A percentile compares a stretch with the other conserved stretches of the same genome.
These are phyloP conservation scores for Irineochytrium annulatum DNA, from an alignment of 192 early-diverging fungal species.

Conservation along the genomic window DNA sequence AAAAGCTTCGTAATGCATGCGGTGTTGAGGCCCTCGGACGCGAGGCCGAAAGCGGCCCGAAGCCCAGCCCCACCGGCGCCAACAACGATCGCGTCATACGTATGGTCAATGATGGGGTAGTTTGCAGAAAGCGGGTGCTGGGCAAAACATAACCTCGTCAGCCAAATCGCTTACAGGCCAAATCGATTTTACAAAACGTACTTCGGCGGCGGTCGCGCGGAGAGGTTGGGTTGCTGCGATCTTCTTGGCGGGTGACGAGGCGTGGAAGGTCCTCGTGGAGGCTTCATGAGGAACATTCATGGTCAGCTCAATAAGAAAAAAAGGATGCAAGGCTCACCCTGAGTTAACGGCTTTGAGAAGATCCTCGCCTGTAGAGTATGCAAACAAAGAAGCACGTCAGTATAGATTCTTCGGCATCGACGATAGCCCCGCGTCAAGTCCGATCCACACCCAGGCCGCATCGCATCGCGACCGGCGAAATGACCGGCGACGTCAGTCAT, in stretches of 20 bases:
- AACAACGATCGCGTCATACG: slow-evolving; percentile 97
- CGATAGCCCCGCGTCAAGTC: too few species aligned
- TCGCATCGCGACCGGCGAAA: too few species aligned
- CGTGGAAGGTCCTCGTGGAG: slow-evolving; percentile 57
- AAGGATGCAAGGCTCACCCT: too few species aligned
- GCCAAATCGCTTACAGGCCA: background rate
- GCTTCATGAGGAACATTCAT: too few species aligned
- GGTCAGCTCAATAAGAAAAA: too few species aligned
- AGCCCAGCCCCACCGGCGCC: slow-evolving; percentile 98
- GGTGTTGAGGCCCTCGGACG: slow-evolving; percentile 81
- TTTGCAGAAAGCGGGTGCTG: slow-evolving; percentile 52
- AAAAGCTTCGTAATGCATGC: slow-evolving; percentile 98
- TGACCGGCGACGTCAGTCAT: too few species aligned
- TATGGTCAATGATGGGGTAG: slow-evolving; percentile 97
- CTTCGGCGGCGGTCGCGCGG: slow-evolving; percentile 66
- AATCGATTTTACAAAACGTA: slow-evolving; percentile 20
- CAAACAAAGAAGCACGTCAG: too few species aligned
- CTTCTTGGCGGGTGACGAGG: slow-evolving; percentile 56
- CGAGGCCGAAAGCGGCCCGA: slow-evolving; percentile 94
- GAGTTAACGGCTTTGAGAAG: too few species aligned
- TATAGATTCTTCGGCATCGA: too few species aligned
- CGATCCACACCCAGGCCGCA: too few species aligned
- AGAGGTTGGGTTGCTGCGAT: slow-evolving; percentile 73
- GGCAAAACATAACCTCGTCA: background rate
- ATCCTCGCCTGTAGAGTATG: too few species aligned